Conservation (phyloP, 2,329 filamentous ascomycete species). For the Teratosphaeria pseudoeucalypti region DNA sequence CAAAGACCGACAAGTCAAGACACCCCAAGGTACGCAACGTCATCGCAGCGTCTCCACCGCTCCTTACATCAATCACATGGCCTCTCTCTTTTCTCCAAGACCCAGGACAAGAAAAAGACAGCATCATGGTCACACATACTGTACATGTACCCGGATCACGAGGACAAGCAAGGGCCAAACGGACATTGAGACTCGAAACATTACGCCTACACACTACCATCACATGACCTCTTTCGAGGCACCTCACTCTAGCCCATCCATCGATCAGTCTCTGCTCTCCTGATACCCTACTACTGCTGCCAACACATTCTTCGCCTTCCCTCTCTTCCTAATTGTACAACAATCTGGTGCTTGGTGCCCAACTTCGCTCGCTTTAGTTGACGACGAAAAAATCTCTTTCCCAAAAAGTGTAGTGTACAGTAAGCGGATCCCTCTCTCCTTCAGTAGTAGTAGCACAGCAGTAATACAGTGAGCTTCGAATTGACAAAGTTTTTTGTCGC, state of each 20-base stretch:
- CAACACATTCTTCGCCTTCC: background rate
- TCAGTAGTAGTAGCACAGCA: background rate
- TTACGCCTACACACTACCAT: background rate
- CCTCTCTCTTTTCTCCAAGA: too few species aligned
- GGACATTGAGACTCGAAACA: background rate
- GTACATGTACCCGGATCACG: too few species aligned
- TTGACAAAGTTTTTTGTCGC: background rate
- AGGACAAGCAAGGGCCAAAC: background rate
- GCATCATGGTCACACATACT: too few species aligned
- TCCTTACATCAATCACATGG: too few species aligned
- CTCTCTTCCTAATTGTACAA: background rate
- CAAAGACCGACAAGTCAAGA: too few species aligned
- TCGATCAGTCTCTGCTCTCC: background rate
- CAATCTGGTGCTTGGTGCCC: background rate
- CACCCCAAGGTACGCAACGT: too few species aligned
- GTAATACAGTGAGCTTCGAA: slow-evolving; percentile 1
- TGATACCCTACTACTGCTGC: background rate
- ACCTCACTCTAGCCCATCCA: background rate
- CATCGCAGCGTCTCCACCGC: too few species aligned
- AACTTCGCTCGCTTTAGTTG: background rate
- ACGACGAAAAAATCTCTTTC: background rate
- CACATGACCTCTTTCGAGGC: background rate
- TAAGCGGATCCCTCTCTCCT: background rate
- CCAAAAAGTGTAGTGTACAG: background rate
- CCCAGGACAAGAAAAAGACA: background rate